A percentile compares a stretch with the other conserved stretches of the same genome.
Evolutionary conservation across 2,329 filamentous ascomycete genomes (phyloP).

Genomic region (Leptographium lundbergii): DNA sequence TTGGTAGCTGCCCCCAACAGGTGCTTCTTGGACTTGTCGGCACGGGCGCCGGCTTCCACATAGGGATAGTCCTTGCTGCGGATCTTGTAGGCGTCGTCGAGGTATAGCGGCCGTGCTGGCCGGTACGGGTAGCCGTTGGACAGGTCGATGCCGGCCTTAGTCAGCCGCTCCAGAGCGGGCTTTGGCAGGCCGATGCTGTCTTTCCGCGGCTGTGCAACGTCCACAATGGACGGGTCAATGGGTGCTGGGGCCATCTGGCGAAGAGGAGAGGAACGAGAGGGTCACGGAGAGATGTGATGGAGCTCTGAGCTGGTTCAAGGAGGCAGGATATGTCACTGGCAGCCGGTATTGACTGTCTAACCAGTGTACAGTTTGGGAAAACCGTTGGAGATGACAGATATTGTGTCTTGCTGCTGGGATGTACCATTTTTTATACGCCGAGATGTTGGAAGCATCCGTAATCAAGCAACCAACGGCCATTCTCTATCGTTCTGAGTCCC

Average conservation of each 20-base stretch:
- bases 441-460: neutral
- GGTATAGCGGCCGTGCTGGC: conserved; percentile 51
- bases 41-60: conserved; percentile 49
- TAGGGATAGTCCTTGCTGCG: conserved; percentile 42
- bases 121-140: conserved; percentile 60
- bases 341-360: neutral
- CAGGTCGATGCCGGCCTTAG: conserved; percentile 57
- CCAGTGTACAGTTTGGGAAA: neutral
- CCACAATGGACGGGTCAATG: conserved; percentile 49
- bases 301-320: too few relatives aligned
- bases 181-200: conserved; percentile 51
- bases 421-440: neutral
- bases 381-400: neutral
- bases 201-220: conserved; percentile 49
- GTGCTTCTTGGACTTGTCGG: conserved; percentile 50
- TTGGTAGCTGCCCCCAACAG: conserved; percentile 49
- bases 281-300: neutral
- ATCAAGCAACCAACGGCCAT: neutral
- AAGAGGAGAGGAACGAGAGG: neutral
- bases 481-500: neutral
- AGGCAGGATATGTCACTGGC: neutral
- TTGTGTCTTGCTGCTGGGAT: neutral
- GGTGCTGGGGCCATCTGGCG: conserved; percentile 39
- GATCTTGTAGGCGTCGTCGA: conserved; percentile 58
- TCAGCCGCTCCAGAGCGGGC: conserved; percentile 42